phyloP scores from a whole-genome alignment of 331 rosid species.

The Saraca asoca region DNA sequence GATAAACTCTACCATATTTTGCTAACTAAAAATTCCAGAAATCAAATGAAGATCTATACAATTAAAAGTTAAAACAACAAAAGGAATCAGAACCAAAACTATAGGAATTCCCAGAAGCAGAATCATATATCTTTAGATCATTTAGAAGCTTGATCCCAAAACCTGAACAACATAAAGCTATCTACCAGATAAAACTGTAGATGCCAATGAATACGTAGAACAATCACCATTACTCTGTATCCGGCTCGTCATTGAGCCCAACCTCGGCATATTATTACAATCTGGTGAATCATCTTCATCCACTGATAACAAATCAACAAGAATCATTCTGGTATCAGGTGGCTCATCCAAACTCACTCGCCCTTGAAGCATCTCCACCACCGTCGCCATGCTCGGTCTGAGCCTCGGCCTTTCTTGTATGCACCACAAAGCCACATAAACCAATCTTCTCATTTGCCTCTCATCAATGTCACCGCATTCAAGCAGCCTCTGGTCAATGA shows the following conservation, averaged over 20 bases:
- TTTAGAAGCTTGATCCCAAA: neutral
- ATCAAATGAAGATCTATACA: constrained; percentile 21
- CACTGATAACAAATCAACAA: constrained; percentile 57
- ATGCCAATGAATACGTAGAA: constrained; percentile 48
- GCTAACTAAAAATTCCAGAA: neutral
- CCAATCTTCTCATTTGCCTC: constrained; percentile 61
- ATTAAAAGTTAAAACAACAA: constrained; percentile 1
- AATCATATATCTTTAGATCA: neutral
- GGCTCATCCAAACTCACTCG: constrained; percentile 67
- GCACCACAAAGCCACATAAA: constrained; percentile 80
- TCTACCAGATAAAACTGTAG: constrained; percentile 50
- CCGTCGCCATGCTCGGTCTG: constrained; percentile 69
- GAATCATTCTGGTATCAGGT: constrained; percentile 68
- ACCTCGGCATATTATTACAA: constrained; percentile 15
- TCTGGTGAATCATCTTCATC: constrained; percentile 49
- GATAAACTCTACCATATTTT: constrained; percentile 1
- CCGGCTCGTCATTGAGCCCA: constrained; percentile 35
- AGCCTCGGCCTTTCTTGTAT: constrained; percentile 78
- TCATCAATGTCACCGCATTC: constrained; percentile 59
- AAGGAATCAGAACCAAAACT: constrained; percentile 23
- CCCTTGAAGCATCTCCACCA: constrained; percentile 82
- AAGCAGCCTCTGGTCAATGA: constrained; percentile 58
- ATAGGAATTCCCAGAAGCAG: constrained; percentile 12
- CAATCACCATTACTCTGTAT: constrained; percentile 14
- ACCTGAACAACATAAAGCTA: constrained; percentile 1